These are phyloP conservation scores for Cytauxzoon felis DNA, from an alignment of 169 alveolate species.

Conservation along the genomic window DNA sequence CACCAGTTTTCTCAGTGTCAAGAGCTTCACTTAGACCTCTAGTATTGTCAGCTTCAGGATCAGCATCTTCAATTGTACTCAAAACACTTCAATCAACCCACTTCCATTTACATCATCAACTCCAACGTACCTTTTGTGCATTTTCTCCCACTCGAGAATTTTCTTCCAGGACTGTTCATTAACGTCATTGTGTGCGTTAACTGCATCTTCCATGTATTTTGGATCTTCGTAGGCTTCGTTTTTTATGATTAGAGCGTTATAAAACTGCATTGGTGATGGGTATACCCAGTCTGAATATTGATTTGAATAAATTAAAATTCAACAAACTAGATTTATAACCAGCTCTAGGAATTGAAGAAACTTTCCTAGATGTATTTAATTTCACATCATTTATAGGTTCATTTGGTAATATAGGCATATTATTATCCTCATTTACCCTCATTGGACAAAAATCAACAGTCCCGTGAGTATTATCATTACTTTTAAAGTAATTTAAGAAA, in stretches of 20 bases:
- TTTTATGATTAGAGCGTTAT: conserved; percentile 74
- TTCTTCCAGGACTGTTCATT: conserved; percentile 79
- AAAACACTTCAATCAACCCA: not conserved
- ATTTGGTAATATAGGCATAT: conserved; percentile 45
- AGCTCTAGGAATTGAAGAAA: conserved; percentile 48
- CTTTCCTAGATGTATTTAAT: conserved; percentile 30
- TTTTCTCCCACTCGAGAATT: conserved; percentile 74
- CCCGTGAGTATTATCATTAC: conserved; percentile 7
- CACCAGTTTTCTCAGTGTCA: too few relatives aligned
- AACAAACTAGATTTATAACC: conserved; percentile 40
- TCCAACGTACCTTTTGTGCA: conserved; percentile 50
- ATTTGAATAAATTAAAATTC: not conserved
- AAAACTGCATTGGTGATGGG: conserved; percentile 83
- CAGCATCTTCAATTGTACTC: not conserved
- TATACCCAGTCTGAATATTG: conserved; percentile 70
- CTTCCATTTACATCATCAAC: not conserved
- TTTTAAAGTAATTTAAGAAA: not conserved
- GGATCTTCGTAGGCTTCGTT: conserved; percentile 59
- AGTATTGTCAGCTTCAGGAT: too few relatives aligned
- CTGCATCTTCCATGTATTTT: conserved; percentile 73
- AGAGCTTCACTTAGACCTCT: too few relatives aligned
- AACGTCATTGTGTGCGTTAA: conserved; percentile 76
- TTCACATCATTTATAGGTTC: conserved; percentile 18
- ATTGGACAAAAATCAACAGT: conserved; percentile 21
- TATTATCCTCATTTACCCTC: conserved; percentile 30